phyloP scores from a whole-genome alignment of 1,284 basidiomycete genomes.

The Pascua sp. region DNA sequence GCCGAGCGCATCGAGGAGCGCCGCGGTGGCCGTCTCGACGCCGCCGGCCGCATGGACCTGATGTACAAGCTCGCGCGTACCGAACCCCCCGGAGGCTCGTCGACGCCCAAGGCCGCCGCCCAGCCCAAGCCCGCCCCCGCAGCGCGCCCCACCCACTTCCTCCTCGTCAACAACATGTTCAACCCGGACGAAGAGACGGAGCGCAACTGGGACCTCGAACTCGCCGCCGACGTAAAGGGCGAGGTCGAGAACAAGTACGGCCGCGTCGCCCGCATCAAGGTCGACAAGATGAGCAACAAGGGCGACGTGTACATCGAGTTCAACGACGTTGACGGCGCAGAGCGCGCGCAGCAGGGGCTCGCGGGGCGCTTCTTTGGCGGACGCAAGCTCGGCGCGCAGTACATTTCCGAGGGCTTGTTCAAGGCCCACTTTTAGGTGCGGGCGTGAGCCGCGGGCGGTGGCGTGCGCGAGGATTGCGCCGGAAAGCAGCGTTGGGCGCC shows the following conservation, averaged over 20 bases:
- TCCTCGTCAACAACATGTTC: conserved; percentile 94
- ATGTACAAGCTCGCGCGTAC: conserved; percentile 96
- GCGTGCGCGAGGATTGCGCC: neutral
- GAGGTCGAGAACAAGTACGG: conserved; percentile 94
- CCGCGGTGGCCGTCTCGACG: conserved; percentile 75
- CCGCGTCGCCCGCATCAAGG: conserved; percentile 76
- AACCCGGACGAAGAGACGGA: conserved; percentile 97
- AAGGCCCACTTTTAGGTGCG: conserved; percentile 61
- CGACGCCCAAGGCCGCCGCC: conserved; percentile 28
- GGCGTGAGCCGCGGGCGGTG: neutral
- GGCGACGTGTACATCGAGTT: conserved; percentile 98
- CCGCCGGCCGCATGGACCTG: conserved; percentile 90
- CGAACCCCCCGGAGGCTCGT: conserved; percentile 19
- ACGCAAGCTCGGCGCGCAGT: conserved; percentile 74
- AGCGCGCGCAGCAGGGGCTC: conserved; percentile 78
- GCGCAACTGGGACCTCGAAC: conserved; percentile 90
- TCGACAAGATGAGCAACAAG: conserved; percentile 82
- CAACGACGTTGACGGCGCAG: conserved; percentile 69
- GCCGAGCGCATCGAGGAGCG: conserved; percentile 15
- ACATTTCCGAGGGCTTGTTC: conserved; percentile 88
- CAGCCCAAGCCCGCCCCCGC: conserved; percentile 61
- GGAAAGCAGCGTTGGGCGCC: no score
- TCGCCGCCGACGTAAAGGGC: conserved; percentile 90
- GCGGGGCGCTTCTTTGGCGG: conserved; percentile 96
- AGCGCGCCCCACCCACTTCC: conserved; percentile 66